These are phyloP conservation scores for Fusarium sp. DNA, from an alignment of 2,329 filamentous ascomycete genomes.

Conservation along the genomic window DNA sequence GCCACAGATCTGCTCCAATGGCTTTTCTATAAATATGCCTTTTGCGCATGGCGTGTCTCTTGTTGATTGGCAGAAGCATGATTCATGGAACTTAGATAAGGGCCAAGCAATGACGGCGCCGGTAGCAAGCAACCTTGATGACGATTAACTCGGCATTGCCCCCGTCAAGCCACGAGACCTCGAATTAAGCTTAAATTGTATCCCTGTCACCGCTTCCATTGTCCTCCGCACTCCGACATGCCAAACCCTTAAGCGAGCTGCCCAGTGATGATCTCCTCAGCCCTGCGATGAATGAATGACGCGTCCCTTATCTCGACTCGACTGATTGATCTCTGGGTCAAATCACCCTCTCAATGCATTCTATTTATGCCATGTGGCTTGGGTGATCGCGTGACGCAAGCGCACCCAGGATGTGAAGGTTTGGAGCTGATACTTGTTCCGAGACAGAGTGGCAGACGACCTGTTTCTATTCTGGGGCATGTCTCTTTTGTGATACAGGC, in stretches of 20 bases:
- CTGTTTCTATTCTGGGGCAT: conserved; percentile 35
- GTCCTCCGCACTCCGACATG: not conserved
- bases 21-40: conserved; percentile 11
- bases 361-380: conserved; percentile 14
- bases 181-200: conserved; percentile 10
- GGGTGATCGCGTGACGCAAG: conserved; percentile 15
- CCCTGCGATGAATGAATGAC: conserved; percentile 15
- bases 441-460: conserved; percentile 23
- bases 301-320: not conserved
- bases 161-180: not conserved
- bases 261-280: not conserved
- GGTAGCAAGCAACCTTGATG: not conserved
- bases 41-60: not conserved
- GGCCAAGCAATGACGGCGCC: conserved; percentile 4
- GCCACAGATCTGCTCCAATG: not conserved
- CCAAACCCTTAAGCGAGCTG: not conserved
- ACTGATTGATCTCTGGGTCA: too few species aligned
- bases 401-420: not conserved
- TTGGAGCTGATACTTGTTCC: not conserved
- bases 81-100: not conserved
- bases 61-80: conserved; percentile 3
- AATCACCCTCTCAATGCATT: not conserved
- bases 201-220: not conserved
- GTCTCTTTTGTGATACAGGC: not conserved
- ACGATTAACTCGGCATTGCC: not conserved